Evolutionary conservation across 208 protist species (phyloP).

Genomic region (Trypanosoma brucei): DNA sequence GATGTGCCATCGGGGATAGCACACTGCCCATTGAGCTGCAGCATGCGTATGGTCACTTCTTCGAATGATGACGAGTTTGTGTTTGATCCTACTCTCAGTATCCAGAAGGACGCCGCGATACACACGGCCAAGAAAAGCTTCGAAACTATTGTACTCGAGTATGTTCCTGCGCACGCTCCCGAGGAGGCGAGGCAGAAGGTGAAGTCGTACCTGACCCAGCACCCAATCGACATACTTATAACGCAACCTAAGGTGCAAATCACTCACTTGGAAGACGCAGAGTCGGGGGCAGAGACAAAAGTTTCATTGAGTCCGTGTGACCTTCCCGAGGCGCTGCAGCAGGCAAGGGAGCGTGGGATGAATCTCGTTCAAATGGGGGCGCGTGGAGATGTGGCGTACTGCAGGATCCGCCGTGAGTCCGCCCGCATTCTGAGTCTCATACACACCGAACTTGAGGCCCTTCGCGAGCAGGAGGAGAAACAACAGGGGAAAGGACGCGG

Average conservation of each 20-base stretch:
- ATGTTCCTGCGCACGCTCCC: conserved; percentile 55
- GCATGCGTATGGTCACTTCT: not conserved
- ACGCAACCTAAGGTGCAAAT: conserved; percentile 58
- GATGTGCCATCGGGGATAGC: not conserved
- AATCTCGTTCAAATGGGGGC: conserved; percentile 84
- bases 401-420: conserved; percentile 67
- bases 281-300: conserved; percentile 58
- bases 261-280: conserved; percentile 78
- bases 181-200: conserved; percentile 47
- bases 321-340: conserved; percentile 63
- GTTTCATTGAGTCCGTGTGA: conserved; percentile 60
- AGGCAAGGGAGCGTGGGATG: conserved; percentile 51
- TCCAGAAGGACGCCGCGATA: conserved; percentile 73
- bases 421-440: conserved; percentile 58
- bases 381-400: conserved; percentile 71
- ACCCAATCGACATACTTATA: conserved; percentile 80
- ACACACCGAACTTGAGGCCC: conserved; percentile 49
- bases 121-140: conserved; percentile 54
- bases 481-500: conserved; percentile 12
- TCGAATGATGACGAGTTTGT: conserved; percentile 43
- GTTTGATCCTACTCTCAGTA: conserved; percentile 74
- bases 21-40: not conserved
- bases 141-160: conserved; percentile 44
- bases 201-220: conserved; percentile 52
- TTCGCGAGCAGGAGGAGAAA: conserved; percentile 15